These are phyloP conservation scores for Globisporangium paddicum DNA, from an alignment of 352 stramenopile genomes.

Conservation along the genomic window DNA sequence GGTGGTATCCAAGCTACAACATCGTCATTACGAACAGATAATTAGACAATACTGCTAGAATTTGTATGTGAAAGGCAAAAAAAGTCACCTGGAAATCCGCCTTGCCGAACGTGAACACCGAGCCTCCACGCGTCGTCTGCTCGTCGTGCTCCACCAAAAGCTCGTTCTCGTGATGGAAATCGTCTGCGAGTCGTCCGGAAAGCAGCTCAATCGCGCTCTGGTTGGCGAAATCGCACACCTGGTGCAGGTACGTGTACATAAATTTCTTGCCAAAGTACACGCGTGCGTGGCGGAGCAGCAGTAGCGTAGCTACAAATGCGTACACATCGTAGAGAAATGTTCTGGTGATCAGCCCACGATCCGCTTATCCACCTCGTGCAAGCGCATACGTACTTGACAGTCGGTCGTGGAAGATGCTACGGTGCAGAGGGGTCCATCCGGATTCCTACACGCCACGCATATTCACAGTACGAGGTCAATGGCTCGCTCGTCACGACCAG, in stretches of 20 bases:
- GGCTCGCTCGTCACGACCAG: not conserved
- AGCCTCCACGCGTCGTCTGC: slow-evolving; percentile 20
- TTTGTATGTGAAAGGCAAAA: not conserved
- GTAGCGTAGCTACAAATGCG: slow-evolving; percentile 41
- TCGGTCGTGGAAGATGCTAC: slow-evolving; percentile 61
- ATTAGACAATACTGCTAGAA: not conserved
- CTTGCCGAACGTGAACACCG: slow-evolving; percentile 82
- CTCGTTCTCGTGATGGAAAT: slow-evolving; percentile 10
- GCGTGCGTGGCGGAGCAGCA: slow-evolving; percentile 62
- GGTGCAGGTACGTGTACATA: slow-evolving; percentile 45
- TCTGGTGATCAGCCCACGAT: not conserved
- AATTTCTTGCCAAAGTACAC: slow-evolving; percentile 43
- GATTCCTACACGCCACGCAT: slow-evolving; percentile 48
- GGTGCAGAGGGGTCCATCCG: slow-evolving; percentile 75
- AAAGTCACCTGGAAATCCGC: slow-evolving; percentile 68
- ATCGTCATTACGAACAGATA: not conserved
- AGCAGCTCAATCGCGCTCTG: slow-evolving; percentile 69
- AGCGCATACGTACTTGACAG: slow-evolving; percentile 48
- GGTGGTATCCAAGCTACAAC: slow-evolving; percentile 68
- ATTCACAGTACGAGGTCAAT: slow-evolving; percentile 14
- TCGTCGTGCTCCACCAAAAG: slow-evolving; percentile 1
- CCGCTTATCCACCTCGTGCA: not conserved
- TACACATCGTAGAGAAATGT: not conserved
- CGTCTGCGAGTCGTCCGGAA: slow-evolving; percentile 17
- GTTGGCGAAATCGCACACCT: slow-evolving; percentile 41